Evolutionary conservation across 768 basidiomycete genomes (phyloP), one percentile per base, ranked within the genome.

Genomic region (Clathrus columnatus): DNA sequence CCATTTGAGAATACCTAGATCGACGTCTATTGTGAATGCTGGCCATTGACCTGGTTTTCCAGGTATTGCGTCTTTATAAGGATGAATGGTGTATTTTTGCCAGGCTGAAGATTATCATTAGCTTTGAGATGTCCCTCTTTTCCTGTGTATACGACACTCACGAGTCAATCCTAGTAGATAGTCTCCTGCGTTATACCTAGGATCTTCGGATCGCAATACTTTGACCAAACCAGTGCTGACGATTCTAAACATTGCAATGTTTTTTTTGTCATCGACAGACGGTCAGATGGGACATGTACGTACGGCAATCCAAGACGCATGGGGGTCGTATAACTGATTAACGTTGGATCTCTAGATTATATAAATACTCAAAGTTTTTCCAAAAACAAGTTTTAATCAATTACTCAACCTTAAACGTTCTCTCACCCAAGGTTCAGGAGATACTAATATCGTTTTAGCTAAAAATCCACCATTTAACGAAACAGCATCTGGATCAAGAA

Each of bases 371-470:
- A 7, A 14, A 4, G 23, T 30, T 26, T 50, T 30, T 24, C 14
- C 17, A 4, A 14, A 50, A 26, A 4, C 2, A 5, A 7, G 49
- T 7, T 7, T 36, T 11, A n/a, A 8, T 4, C 11, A 14, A 36
- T 8, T 11, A 36, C 36, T 36, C n/a, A n/a, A 36, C 36, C 36
- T 36, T 4, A 36, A 61, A 21, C 61, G 43, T 17, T 59, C 60
- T 28, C 62, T 55, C 61, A 63, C 43, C 57, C 64, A 67, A 5
- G 68, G 67, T 56, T 69, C 68, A 24, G 65, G 53, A 32, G 61
- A 61, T 24, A 68, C 43, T 21, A 47, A 55, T 27, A 68, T 51
- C 4, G 61, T 60, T 61, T 66, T 67, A 59, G 62, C 56, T 26
- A 67, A 54, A 32, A 64, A 41, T 7, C 59, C 63, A 10, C 61